Conservation (phyloP, 2,329 filamentous ascomycete genomes). For the Didymella pinodella region DNA sequence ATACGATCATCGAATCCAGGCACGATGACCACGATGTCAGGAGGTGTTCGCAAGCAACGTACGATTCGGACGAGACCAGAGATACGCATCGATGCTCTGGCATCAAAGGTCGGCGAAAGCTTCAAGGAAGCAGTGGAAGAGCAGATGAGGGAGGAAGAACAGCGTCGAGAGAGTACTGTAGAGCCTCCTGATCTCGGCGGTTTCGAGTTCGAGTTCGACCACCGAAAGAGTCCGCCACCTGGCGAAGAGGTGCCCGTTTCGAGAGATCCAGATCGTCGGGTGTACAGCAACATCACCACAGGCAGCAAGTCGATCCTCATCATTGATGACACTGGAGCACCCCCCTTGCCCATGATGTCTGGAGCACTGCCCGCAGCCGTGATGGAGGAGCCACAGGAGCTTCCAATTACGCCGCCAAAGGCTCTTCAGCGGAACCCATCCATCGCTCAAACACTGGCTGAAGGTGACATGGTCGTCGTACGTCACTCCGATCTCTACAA, state of each 20-base stretch:
- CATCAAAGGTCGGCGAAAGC: conserved; percentile 78
- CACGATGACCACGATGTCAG: conserved; percentile 34
- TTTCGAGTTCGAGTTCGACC: conserved; percentile 50
- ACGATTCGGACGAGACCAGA: conserved; percentile 50
- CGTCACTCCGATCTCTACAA: conserved; percentile 35
- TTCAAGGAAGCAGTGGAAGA: conserved; percentile 79
- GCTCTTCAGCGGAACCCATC: conserved; percentile 26
- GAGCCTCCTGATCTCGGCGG: conserved; percentile 38
- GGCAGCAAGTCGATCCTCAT: conserved; percentile 94
- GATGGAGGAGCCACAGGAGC: conserved; percentile 16
- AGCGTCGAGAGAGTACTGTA: conserved; percentile 27
- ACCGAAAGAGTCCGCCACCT: conserved; percentile 24
- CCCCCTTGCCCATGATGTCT: conserved; percentile 63
- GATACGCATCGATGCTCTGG: conserved; percentile 80
- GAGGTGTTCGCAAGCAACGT: conserved; percentile 45
- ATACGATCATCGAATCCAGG: conserved; percentile 43
- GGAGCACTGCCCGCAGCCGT: conserved; percentile 52
- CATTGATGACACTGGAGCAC: conserved; percentile 72
- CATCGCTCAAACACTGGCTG: conserved; percentile 28
- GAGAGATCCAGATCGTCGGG: conserved; percentile 45
- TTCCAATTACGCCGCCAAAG: conserved; percentile 3
- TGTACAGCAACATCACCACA: conserved; percentile 68
- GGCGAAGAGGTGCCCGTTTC: conserved; percentile 21
- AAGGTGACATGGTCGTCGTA: conserved; percentile 21
- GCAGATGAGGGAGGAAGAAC: conserved; percentile 55